Percentiles rank a stretch among this genome's conserved stretches.
phyloP scores from a whole-genome alignment of 2,329 filamentous ascomycete genomes.

The Penicillium sp. region DNA sequence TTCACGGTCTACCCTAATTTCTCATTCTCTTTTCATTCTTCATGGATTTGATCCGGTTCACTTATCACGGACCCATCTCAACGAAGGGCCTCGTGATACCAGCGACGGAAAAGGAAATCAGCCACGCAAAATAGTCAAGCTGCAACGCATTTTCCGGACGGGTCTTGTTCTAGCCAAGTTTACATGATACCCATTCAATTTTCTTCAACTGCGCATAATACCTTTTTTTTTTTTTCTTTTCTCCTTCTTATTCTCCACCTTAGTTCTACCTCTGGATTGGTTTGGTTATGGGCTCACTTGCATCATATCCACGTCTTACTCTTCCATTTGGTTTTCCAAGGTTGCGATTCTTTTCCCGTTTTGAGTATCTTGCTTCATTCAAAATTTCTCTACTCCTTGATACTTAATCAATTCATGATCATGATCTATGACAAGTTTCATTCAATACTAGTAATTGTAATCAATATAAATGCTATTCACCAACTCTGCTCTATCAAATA shows the following conservation, averaged over 20 bases:
- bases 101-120: not conserved
- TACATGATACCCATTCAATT: conserved; percentile 13
- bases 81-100: conserved; percentile 3
- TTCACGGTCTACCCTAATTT: conserved; percentile 1
- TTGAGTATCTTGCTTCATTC: not conserved
- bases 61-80: not conserved
- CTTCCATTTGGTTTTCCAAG: not conserved
- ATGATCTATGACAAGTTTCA: not conserved
- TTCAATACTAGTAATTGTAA: not conserved
- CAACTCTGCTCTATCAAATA: not conserved
- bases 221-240: not conserved
- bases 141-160: conserved; percentile 1
- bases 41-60: not conserved
- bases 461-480: not conserved
- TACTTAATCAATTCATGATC: conserved; percentile 1
- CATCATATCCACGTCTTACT: not conserved
- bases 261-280: not conserved
- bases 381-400: not conserved
- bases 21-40: not conserved
- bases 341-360: not conserved
- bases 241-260: not conserved
- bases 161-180: conserved; percentile 5
- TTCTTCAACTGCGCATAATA: not conserved
- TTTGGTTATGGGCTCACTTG: not conserved
- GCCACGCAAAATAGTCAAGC: not conserved